phyloP scores from a whole-genome alignment of 768 basidiomycete genomes.

The Neoboletus brunneissimus region DNA sequence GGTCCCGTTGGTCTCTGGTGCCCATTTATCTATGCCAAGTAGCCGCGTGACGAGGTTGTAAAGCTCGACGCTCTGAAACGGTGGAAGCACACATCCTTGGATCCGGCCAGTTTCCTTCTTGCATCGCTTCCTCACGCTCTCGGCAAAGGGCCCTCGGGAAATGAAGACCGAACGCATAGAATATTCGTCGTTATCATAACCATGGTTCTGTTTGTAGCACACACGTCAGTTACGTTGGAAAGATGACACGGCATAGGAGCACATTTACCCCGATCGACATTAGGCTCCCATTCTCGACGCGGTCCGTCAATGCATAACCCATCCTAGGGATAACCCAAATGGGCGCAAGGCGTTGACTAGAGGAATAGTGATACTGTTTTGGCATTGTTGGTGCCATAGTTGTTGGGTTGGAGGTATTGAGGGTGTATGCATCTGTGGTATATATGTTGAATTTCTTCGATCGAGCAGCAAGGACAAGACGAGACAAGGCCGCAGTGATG shows the following conservation, averaged over 20 bases:
- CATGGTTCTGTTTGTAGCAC: conserved; percentile 60
- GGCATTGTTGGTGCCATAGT: conserved; percentile 54
- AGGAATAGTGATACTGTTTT: conserved; percentile 67
- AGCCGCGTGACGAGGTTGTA: conserved; percentile 78
- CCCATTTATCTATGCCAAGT: conserved; percentile 53
- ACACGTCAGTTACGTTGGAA: background rate
- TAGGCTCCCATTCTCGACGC: conserved; percentile 48
- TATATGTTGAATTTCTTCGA: conserved; percentile 60
- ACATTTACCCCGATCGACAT: conserved; percentile 66
- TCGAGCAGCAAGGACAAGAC: conserved; percentile 48
- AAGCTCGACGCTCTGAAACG: conserved; percentile 79
- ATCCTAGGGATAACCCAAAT: conserved; percentile 78
- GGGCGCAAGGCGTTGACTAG: conserved; percentile 73
- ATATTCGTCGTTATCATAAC: conserved; percentile 74
- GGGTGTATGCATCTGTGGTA: conserved; percentile 14
- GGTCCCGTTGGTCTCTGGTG: conserved; percentile 73
- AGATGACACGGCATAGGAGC: no score
- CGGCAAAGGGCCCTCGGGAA: conserved; percentile 81
- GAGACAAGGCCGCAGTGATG: conserved; percentile 47
- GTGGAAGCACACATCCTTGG: conserved; percentile 57
- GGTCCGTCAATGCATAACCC: conserved; percentile 72
- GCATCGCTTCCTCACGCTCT: conserved; percentile 2
- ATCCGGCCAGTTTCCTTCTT: conserved; percentile 28
- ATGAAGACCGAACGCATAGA: conserved; percentile 89
- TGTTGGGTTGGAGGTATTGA: background rate